Evolutionary conservation across 179 eudicot genomes (phyloP).

Genomic region (Spinacia oleracea): DNA sequence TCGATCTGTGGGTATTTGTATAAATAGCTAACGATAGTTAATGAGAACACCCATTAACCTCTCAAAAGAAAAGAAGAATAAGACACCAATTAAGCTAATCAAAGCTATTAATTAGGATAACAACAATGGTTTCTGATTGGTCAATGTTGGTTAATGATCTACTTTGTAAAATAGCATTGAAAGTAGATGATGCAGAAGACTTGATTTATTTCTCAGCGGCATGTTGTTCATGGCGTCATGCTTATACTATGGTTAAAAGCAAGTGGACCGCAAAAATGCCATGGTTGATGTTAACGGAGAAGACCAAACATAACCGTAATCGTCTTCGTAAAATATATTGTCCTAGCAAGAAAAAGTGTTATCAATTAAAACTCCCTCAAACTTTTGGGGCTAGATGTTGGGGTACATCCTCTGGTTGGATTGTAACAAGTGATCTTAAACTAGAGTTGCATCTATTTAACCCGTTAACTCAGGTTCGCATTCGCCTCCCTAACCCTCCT

Average conservation of each 20-base stretch:
- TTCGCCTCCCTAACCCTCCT: neutral
- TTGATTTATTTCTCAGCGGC: slow-evolving; percentile 1
- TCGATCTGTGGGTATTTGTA: too few relatives aligned
- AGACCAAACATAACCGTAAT: neutral
- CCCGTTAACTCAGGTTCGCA: neutral
- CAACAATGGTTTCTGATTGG: slow-evolving; percentile 18
- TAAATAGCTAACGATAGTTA: too few relatives aligned
- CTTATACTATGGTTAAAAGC: neutral
- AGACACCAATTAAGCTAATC: too few relatives aligned
- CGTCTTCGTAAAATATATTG: neutral
- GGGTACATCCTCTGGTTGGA: slow-evolving; percentile 16
- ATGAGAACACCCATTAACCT: too few relatives aligned
- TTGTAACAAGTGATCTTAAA: neutral
- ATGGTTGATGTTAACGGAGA: slow-evolving; percentile 2
- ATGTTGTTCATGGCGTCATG: slow-evolving; percentile 11
- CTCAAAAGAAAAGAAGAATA: too few relatives aligned
- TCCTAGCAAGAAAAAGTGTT: neutral
- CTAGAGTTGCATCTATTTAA: slow-evolving; percentile 6
- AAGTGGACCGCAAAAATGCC: neutral
- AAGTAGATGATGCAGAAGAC: neutral
- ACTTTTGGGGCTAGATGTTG: slow-evolving; percentile 15
- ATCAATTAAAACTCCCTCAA: slow-evolving; percentile 3
- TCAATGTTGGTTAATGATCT: slow-evolving; percentile 1
- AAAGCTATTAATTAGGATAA: too few relatives aligned
- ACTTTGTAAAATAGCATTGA: neutral